Evolutionary conservation across 257 asterid species (phyloP).

Genomic region (Solanum phureja): DNA sequence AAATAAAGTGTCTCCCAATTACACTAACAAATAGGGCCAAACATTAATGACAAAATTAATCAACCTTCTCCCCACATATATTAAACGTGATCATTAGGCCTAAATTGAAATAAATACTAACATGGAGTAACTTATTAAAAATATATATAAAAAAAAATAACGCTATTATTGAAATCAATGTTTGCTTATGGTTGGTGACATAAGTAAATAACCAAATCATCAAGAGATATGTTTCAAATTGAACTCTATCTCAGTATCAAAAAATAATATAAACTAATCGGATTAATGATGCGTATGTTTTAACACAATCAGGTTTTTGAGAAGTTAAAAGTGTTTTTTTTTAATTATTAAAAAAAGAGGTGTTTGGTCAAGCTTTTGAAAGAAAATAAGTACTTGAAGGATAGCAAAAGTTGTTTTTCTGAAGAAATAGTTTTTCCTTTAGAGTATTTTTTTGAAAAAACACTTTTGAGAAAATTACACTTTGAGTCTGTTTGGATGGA

Average conservation of each 20-base stretch:
- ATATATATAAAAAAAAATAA: not conserved
- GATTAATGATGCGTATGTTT: too few species aligned
- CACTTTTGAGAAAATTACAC: not conserved
- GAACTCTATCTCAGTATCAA: not conserved
- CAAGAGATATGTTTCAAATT: not conserved
- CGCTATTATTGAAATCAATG: not conserved
- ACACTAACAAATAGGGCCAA: not conserved
- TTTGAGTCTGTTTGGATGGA: not conserved
- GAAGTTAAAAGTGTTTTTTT: not conserved
- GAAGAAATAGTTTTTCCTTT: not conserved
- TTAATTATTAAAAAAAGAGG: too few species aligned
- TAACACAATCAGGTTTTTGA: too few species aligned
- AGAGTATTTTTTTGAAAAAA: too few species aligned
- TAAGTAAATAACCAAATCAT: not conserved
- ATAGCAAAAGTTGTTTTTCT: not conserved
- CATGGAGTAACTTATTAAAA: not conserved
- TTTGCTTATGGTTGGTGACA: not conserved
- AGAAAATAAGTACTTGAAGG: not conserved
- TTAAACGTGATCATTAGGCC: not conserved
- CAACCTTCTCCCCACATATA: not conserved
- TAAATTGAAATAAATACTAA: not conserved
- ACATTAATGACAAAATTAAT: not conserved
- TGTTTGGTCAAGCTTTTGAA: too few species aligned
- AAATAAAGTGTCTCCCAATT: not conserved
- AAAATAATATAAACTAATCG: too few species aligned